Conservation (phyloP, 2,329 filamentous ascomycete species). For the Alternaria sp. region DNA sequence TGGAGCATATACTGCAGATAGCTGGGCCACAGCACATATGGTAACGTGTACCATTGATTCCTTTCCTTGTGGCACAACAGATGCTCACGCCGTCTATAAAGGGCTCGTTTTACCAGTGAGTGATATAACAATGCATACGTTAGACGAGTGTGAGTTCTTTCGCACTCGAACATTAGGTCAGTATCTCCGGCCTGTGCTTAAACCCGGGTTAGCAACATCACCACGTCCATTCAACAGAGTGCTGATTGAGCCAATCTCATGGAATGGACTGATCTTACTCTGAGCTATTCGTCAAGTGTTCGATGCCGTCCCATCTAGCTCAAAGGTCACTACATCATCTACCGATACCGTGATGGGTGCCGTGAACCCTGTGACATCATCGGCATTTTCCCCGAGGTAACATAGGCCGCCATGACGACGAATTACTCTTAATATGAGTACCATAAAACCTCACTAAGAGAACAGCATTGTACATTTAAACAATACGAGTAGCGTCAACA, state of each 20-base stretch:
- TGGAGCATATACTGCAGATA: neutral
- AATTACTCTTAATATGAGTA: neutral
- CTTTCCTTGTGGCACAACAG: no score
- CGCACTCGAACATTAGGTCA: neutral
- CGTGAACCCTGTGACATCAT: constrained; percentile 8
- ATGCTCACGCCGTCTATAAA: no score
- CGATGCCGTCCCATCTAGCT: neutral
- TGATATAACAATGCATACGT: neutral
- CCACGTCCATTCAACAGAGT: neutral
- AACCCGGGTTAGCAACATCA: neutral
- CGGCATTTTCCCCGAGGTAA: constrained; percentile 2
- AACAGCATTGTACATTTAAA: neutral
- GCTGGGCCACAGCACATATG: neutral
- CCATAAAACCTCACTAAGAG: neutral
- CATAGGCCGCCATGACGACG: constrained; percentile 7
- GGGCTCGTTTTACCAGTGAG: neutral
- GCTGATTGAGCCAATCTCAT: neutral
- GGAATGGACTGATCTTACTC: neutral
- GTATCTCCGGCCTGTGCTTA: neutral
- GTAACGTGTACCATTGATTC: no score
- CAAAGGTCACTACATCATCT: neutral
- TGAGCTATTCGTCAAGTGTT: neutral
- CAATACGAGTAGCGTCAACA: constrained; percentile 7
- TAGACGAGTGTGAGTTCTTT: neutral
- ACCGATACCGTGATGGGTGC: constrained; percentile 5